Conservation (phyloP, 2,329 filamentous ascomycete species). For the Colletotrichum acutatum region DNA sequence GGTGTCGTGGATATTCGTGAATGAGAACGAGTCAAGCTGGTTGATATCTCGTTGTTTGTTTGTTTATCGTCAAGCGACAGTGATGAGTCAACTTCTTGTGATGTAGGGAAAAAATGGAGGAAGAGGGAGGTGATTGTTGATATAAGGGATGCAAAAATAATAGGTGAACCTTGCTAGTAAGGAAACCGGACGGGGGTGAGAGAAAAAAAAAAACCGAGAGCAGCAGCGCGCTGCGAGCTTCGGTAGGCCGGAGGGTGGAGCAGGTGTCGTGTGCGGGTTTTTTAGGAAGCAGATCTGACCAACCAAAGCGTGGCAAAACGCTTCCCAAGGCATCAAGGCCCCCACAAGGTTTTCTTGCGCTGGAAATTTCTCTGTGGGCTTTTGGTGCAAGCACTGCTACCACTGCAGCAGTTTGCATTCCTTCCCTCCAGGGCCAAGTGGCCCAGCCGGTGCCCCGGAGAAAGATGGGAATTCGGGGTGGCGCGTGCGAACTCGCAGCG, state of each 20-base stretch:
- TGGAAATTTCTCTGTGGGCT: slow-evolving; percentile 32
- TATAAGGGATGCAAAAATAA: slow-evolving; percentile 28
- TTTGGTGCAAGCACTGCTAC: no score
- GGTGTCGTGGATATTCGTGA: slow-evolving; percentile 5
- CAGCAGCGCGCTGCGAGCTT: not conserved
- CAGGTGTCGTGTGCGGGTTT: slow-evolving; percentile 38
- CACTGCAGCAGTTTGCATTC: not conserved
- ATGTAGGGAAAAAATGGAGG: not conserved
- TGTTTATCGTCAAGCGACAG: not conserved
- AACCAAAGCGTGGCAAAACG: slow-evolving; percentile 25
- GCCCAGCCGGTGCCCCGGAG: slow-evolving; percentile 24
- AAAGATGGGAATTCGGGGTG: slow-evolving; percentile 32
- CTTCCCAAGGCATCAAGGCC: not conserved
- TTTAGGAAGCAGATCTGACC: slow-evolving; percentile 34
- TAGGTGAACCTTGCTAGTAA: slow-evolving; percentile 19
- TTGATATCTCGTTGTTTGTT: not conserved
- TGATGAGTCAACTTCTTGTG: slow-evolving; percentile 14
- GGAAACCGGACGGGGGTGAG: not conserved
- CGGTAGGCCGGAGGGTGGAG: slow-evolving; percentile 29
- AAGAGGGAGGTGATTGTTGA: not conserved
- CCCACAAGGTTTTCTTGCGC: slow-evolving; percentile 14
- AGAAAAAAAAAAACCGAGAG: not conserved
- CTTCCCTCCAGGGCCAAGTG: not conserved
- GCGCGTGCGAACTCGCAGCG: slow-evolving; percentile 23
- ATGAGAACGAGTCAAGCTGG: not conserved